Evolutionary conservation across 768 basidiomycete species (phyloP), one percentile per base, ranked within the genome.

Genomic region (Leccinum rimulosum): DNA sequence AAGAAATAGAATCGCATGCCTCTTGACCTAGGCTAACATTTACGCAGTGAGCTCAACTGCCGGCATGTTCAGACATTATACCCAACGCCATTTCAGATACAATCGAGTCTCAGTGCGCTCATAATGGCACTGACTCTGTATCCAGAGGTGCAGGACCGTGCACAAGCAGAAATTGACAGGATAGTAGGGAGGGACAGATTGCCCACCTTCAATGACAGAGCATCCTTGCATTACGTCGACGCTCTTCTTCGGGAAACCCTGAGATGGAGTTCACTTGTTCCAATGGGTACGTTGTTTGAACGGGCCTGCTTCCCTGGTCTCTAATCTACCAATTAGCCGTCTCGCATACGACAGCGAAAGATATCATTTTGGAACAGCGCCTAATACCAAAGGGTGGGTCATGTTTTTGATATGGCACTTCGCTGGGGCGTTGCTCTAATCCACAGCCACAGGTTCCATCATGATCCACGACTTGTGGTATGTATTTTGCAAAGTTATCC

Each of bases 331-430:
- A 35, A 22, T 17, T 36, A 69, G 74, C 62, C 17, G 35, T 74
- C 19, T 70, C 75, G 14, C 76, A 73, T 52, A 54, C 54, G 40
- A 49, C 67, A 3, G 76, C 74, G 0, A 66, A 72, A 43, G 77
- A 79, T 55, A 79, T 80, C 43, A 51, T 73, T 15, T 81, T 79
- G 55, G 68, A 75, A 36, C 75, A 76, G 12, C 79, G 79, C 45
- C 67, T 79, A 3, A 86, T 86, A 56, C 84, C 84, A 6, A 77
- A 77, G 57, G 84, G 83, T 61, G n/a, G 17, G 61, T 45, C 5
- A 15, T 15, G 14, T 49, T 12, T 35, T 17, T 28, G 30, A 27
- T 12, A 12, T 14, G 10, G 40, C 17, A 19, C 8, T 54, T 47
- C 25, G 19, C 30, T 35, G 17, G n/a, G 2, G n/a, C n/a, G 4